Base-by-base conservation (phyloP, 2,329 filamentous ascomycete genomes). In the Clonostachys chloroleuca region DNA sequence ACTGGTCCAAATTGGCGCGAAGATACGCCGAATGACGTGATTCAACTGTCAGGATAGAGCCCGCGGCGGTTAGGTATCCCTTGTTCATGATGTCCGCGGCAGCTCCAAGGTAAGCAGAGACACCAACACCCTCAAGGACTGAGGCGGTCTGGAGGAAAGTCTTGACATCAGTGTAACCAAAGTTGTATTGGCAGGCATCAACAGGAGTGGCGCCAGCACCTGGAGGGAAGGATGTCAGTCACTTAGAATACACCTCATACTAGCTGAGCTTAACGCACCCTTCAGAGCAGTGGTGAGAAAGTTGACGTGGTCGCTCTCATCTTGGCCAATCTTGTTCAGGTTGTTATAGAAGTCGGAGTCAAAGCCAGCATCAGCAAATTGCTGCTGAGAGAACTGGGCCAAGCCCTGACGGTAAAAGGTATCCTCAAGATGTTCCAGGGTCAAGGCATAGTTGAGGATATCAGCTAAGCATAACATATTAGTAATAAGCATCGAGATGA, bases 51-150 rank as follows among this genome's bases (percentile, higher is more conserved):
- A 87, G 67, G 60, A 88, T 87, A 47, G 78, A 80, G 14, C 76
- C 84, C 3, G 84, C 84, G 2, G 77, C 78, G 0, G 61, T 59
- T 47, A 87, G 70, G 61, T 83, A 83, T 3, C 68, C 63, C 59
- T 81, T 81, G 62, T 73, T 72, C 55, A 73, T 69, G 59, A 87
- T 83, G 47, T 70, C 69, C 20, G 75, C 74, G 6, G 83, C 83
- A 16, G 81, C 83, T 39, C 84, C 82, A 53, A 86, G 68, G 66
- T 83, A 84, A 5, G 84, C 69, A 2, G 76, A 77, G 67, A 87
- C 83, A 10, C 83, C 76, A 34, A 83, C 74, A 57, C 87, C 83
- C 47, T 85, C 76, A 33, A 87, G 68, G 57, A 88, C 82, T 47
- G 76, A 77, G 24, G 77, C 83, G 2, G 83, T 83, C 5, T 75